Conservation (phyloP, 163 green algal species). For the Scenedesmus sp. region DNA sequence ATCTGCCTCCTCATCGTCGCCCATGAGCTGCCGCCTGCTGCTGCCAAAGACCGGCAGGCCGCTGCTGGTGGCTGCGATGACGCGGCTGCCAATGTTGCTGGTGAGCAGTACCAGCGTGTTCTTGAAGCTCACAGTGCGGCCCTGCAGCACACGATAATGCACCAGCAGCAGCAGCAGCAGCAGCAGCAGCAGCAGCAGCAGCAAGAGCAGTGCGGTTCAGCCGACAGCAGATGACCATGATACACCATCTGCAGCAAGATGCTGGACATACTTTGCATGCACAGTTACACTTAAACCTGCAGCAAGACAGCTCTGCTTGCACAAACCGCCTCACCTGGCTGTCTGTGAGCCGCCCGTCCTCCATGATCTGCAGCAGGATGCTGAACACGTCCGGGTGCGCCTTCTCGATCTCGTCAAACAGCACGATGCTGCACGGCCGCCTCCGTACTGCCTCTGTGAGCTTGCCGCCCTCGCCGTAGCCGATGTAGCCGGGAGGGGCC, state of each 20-base stretch:
- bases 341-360: constrained; percentile 91
- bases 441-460: constrained; percentile 90
- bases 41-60: not conserved
- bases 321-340: constrained; percentile 62
- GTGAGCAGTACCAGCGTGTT: constrained; percentile 96
- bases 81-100: constrained; percentile 87
- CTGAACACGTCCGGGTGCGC: constrained; percentile 96
- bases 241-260: not conserved
- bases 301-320: not conserved
- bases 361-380: constrained; percentile 91
- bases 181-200: not conserved
- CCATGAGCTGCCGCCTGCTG: constrained; percentile 34
- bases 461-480: constrained; percentile 88
- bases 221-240: not conserved
- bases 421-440: constrained; percentile 83
- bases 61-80: constrained; percentile 76
- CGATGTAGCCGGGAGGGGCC: constrained; percentile 92
- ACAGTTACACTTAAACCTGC: too few relatives aligned
- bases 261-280: not conserved
- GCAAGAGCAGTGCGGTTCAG: not conserved
- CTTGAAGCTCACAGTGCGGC: constrained; percentile 92
- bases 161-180: not conserved
- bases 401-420: constrained; percentile 95
- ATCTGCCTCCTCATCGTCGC: not conserved
- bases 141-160: constrained; percentile 46